Percentiles rank a stretch among this genome's conserved stretches.
Conservation (phyloP, 2,329 filamentous ascomycete species). For the Trichoderma arundinaceum region DNA sequence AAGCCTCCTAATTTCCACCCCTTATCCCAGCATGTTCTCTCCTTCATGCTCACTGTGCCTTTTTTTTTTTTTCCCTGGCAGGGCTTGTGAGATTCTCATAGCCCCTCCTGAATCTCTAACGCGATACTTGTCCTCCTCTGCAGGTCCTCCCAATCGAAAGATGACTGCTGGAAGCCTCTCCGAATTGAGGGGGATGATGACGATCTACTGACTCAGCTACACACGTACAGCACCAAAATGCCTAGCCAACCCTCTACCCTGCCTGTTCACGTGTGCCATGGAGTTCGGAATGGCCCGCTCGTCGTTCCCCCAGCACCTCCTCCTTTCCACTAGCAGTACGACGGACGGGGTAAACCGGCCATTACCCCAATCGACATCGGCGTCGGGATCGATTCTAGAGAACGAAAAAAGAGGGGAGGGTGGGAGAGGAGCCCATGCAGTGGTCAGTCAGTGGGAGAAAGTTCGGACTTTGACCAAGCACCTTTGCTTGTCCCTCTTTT, state of each 20-base stretch:
- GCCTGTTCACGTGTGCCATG: constrained; percentile 23
- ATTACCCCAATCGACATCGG: constrained; percentile 22
- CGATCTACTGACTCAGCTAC: too few relatives aligned
- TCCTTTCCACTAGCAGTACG: constrained; percentile 21
- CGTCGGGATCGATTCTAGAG: constrained; percentile 5
- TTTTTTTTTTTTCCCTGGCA: too few relatives aligned
- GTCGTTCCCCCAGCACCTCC: constrained; percentile 9
- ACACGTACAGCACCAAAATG: too few relatives aligned
- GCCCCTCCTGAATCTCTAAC: too few relatives aligned
- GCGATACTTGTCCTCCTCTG: too few relatives aligned
- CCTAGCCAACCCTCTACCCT: not conserved
- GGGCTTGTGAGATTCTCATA: too few relatives aligned
- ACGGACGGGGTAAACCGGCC: not conserved
- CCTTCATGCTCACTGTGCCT: too few relatives aligned
- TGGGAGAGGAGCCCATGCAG: not conserved
- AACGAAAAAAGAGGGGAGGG: not conserved
- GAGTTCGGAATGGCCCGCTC: constrained; percentile 19
- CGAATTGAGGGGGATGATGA: too few relatives aligned
- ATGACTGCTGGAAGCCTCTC: too few relatives aligned
- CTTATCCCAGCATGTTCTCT: not conserved
- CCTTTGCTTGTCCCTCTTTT: not conserved
- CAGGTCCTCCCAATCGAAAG: too few relatives aligned
- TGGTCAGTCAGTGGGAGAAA: not conserved
- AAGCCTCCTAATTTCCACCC: constrained; percentile 10
- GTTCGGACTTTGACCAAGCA: not conserved